phyloP scores from a whole-genome alignment of 2,329 filamentous ascomycete genomes.

The Fusarium camptoceras region DNA sequence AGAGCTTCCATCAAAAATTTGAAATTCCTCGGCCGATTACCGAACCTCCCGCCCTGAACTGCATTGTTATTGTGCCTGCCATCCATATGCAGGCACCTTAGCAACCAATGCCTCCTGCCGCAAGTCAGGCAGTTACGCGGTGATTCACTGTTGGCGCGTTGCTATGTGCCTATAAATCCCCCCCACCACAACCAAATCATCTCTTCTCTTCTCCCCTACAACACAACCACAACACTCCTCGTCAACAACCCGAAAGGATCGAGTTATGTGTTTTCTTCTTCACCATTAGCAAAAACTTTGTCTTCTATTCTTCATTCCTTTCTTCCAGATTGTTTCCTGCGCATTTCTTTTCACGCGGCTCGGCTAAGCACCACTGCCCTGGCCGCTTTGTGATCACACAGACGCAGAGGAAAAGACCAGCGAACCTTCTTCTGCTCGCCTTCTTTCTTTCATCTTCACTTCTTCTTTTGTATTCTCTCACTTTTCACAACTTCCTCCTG shows the following conservation, averaged over 20 bases:
- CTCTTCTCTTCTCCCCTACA: not conserved
- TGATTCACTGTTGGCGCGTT: not conserved
- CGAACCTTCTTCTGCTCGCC: not conserved
- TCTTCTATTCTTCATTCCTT: not conserved
- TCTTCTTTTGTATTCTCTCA: not conserved
- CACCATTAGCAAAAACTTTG: not conserved
- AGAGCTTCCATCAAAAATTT: not conserved
- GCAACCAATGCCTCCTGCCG: not conserved
- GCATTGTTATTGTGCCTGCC: not conserved
- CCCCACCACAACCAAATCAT: not conserved
- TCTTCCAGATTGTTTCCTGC: not conserved
- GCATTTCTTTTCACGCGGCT: not conserved
- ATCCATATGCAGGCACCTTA: not conserved
- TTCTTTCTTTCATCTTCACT: not conserved
- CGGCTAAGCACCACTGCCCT: not conserved
- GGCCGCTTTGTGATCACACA: not conserved
- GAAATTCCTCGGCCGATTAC: not conserved
- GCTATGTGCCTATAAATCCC: constrained; percentile 16
- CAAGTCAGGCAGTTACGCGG: not conserved
- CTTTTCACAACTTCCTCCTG: not conserved
- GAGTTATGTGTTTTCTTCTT: not conserved
- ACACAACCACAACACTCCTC: not conserved
- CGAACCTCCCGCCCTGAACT: not conserved
- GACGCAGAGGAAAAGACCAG: not conserved
- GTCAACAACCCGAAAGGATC: not conserved